These are phyloP conservation scores for Paecilomyces formosus DNA, from an alignment of 2,329 filamentous ascomycete species.

Conservation along the genomic window DNA sequence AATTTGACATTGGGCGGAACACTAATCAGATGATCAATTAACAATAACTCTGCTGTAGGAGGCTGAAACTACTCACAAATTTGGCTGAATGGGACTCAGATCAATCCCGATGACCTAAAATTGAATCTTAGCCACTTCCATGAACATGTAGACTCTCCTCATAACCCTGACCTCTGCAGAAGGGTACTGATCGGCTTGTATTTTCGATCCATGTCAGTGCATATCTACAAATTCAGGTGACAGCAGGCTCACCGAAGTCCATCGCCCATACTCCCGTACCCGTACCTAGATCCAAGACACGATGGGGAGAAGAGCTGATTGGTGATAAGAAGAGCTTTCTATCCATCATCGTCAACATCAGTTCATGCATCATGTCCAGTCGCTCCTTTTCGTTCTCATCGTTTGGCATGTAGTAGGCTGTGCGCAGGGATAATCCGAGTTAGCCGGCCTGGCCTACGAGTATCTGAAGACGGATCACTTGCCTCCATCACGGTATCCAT, in stretches of 20 bases:
- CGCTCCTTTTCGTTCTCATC: conserved; percentile 12
- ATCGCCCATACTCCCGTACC: conserved; percentile 21
- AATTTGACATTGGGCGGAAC: conserved; percentile 51
- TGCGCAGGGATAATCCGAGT: not conserved
- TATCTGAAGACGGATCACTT: not conserved
- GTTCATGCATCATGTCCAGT: conserved; percentile 12
- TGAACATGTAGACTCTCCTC: not conserved
- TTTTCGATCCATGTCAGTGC: not conserved
- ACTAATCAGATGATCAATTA: conserved; percentile 9
- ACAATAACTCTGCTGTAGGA: not conserved
- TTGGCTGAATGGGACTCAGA: conserved; percentile 19
- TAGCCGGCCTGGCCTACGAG: not conserved
- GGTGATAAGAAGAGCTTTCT: conserved; percentile 12
- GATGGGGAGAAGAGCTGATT: conserved; percentile 6
- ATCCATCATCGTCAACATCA: conserved; percentile 8
- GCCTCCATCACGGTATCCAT: not conserved
- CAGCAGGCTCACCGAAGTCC: conserved; percentile 11
- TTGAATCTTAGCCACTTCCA: not conserved
- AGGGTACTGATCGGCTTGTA: conserved; percentile 18
- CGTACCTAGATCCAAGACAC: conserved; percentile 13
- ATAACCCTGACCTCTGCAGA: conserved; percentile 11
- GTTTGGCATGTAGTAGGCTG: conserved; percentile 8
- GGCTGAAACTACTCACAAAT: conserved; percentile 4
- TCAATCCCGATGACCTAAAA: conserved; percentile 19
- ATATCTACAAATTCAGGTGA: not conserved